Evolutionary conservation across 1,284 basidiomycete genomes (phyloP), one percentile per base, ranked within the genome.

Genomic region (Chalciporus piperatoides): DNA sequence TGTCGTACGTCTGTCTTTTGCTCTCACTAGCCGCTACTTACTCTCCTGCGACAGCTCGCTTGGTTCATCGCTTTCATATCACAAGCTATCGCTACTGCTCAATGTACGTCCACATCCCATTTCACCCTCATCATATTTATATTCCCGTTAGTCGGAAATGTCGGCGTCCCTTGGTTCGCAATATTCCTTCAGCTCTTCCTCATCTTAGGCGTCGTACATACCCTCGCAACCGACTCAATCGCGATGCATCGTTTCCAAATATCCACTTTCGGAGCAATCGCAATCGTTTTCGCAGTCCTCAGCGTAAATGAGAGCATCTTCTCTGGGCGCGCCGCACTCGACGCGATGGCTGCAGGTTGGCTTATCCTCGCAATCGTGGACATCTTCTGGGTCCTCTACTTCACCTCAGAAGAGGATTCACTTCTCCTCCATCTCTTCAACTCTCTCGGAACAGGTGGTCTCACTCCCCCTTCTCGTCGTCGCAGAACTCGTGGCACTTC

Each of bases 11-110:
- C 21, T 28, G 24, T 4, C 51, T 27, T n/a, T 21, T 35, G 11
- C 39, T 42, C 49, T 38, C 28, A 38, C 46, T 14, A 45, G 30
- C 41, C 44, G 23, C 24, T 21, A 14, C 36, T 7, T 41, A 44
- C 48, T 55, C 52, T 36, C 48, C 30, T 44, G 40, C 41, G 49
- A 39, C 64, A 91, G 89, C 73, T 84, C 53, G 92, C 86, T 53
- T 98, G 95, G 94, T 83, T 96, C 63, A 82, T 92, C 41, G 92
- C 95, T 1, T 97, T 97, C 73, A 86, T 97, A 61, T 81, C 82
- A 12, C 91, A 91, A 64, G 75, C 77, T 33, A 79, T 89, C 48
- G 77, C 83, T 23, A 85, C 82, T 32, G 79, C 85, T 27, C 70
- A 77, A 56, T 64, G 88, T 90, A 65, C 64, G 79, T 74, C 7